Conservation (phyloP, 2,329 filamentous ascomycete genomes). For the Lasiodiplodia sp. region DNA sequence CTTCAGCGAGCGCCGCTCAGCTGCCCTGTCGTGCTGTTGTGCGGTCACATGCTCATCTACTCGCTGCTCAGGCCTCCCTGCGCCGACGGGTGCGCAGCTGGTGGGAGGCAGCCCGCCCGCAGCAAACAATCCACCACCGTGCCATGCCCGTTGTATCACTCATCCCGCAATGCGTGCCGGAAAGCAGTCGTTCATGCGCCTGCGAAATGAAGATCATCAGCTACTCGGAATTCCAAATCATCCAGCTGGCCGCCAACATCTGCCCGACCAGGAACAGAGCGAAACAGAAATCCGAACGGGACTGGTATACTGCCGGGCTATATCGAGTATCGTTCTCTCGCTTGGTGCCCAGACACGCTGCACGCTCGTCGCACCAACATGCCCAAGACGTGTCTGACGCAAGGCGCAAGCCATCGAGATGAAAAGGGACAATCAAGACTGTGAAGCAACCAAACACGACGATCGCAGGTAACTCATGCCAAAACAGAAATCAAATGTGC, state of each 20-base stretch:
- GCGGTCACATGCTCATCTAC: constrained; percentile 17
- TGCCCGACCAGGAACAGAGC: constrained; percentile 1
- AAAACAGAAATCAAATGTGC: constrained; percentile 19
- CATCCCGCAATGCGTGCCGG: neutral
- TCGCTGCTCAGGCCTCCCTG: constrained; percentile 23
- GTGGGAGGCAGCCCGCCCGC: constrained; percentile 9
- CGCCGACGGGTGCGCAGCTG: constrained; percentile 6
- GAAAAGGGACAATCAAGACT: neutral
- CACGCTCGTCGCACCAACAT: constrained; percentile 13
- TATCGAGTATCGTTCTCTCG: constrained; percentile 12
- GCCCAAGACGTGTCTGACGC: constrained; percentile 2
- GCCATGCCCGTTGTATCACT: constrained; percentile 11
- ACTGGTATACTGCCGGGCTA: constrained; percentile 21
- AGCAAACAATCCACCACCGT: constrained; percentile 5
- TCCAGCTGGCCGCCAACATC: constrained; percentile 2
- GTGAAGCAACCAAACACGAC: constrained; percentile 12
- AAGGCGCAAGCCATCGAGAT: neutral
- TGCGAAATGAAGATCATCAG: constrained; percentile 23
- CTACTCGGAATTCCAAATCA: constrained; percentile 12
- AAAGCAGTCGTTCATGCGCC: constrained; percentile 13
- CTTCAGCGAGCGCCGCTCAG: constrained; percentile 5
- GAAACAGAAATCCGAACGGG: constrained; percentile 11
- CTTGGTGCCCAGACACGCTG: neutral
- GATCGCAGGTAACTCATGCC: constrained; percentile 18
- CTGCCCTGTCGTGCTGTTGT: constrained; percentile 19